These are phyloP conservation scores for Venustampulla echinocandica DNA, from an alignment of 495 filamentous ascomycete species.

Conservation along the genomic window DNA sequence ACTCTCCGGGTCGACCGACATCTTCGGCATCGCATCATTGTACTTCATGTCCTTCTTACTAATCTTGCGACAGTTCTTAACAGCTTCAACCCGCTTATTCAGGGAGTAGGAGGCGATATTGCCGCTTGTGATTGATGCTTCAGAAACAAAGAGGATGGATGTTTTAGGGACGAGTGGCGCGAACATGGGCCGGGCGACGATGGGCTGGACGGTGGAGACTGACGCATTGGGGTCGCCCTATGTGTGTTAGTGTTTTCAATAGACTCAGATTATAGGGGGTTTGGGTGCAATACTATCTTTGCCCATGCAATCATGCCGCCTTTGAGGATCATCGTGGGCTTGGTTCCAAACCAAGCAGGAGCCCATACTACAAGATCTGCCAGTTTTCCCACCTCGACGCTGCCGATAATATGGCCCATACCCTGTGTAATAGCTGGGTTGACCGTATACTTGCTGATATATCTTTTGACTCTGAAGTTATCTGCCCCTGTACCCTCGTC, in stretches of 20 bases:
- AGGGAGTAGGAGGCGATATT: slow-evolving; percentile 62
- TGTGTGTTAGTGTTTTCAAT: slow-evolving; percentile 7
- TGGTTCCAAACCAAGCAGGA: slow-evolving; percentile 78
- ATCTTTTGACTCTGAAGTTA: slow-evolving; percentile 89
- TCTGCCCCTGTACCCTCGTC: slow-evolving; percentile 79
- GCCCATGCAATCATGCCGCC: slow-evolving; percentile 78
- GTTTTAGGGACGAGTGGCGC: slow-evolving; percentile 61
- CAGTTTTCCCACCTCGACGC: slow-evolving; percentile 81
- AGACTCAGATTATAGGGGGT: neutral
- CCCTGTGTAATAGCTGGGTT: slow-evolving; percentile 94
- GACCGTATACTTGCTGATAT: slow-evolving; percentile 95
- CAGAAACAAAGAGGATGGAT: slow-evolving; percentile 77
- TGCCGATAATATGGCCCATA: slow-evolving; percentile 83
- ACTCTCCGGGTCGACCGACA: slow-evolving; percentile 89
- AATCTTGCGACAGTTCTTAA: slow-evolving; percentile 70
- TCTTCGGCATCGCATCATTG: slow-evolving; percentile 80
- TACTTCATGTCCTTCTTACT: slow-evolving; percentile 91
- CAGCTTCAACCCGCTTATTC: slow-evolving; percentile 71
- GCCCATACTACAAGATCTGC: slow-evolving; percentile 91
- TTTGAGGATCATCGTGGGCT: slow-evolving; percentile 79
- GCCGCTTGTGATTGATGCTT: slow-evolving; percentile 57
- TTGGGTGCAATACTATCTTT: slow-evolving; percentile 60
- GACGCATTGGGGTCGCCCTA: slow-evolving; percentile 91
- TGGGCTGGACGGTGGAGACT: slow-evolving; percentile 82
- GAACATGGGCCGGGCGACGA: slow-evolving; percentile 85